Percentiles rank a stretch among this genome's conserved stretches.
phyloP scores from a whole-genome alignment of 108 stramenopile species.

The Cyclotella cryptica region DNA sequence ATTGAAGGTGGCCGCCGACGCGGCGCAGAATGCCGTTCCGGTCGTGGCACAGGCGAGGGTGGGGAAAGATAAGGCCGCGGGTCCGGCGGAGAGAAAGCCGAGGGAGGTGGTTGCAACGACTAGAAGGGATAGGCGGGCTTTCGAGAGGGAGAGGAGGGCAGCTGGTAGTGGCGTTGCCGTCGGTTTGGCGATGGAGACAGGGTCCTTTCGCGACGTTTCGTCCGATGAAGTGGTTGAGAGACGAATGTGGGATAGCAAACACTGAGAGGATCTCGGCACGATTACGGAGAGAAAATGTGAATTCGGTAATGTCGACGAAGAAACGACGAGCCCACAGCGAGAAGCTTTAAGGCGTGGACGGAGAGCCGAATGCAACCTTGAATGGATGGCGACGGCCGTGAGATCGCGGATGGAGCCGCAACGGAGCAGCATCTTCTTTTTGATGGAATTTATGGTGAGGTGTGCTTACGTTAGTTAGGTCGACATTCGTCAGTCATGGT shows the following conservation, averaged over 20 bases:
- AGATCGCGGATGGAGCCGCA: no score
- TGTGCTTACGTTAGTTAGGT: no score
- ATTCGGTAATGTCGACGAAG: no score
- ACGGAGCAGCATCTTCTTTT: no score
- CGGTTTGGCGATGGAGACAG: background rate
- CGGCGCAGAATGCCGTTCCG: constrained; percentile 92
- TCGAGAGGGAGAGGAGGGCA: background rate
- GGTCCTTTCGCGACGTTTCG: background rate
- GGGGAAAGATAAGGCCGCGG: constrained; percentile 83
- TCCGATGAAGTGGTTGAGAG: background rate
- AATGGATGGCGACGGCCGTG: no score
- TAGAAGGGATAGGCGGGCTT: constrained; percentile 11
- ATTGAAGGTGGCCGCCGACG: constrained; percentile 95
- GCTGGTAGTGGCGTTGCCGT: background rate
- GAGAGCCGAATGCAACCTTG: no score
- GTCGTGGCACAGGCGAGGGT: constrained; percentile 91
- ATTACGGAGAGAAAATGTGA: no score
- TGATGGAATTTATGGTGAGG: no score
- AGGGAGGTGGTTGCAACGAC: constrained; percentile 2
- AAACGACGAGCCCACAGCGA: no score
- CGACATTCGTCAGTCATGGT: no score
- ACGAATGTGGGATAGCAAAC: background rate
- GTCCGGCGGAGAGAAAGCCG: constrained; percentile 7
- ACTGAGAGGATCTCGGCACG: no score
- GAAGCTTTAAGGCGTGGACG: no score